These are phyloP conservation scores for Jaenimonas drosophilae DNA, from an alignment of 208 protist species.

Conservation along the genomic window DNA sequence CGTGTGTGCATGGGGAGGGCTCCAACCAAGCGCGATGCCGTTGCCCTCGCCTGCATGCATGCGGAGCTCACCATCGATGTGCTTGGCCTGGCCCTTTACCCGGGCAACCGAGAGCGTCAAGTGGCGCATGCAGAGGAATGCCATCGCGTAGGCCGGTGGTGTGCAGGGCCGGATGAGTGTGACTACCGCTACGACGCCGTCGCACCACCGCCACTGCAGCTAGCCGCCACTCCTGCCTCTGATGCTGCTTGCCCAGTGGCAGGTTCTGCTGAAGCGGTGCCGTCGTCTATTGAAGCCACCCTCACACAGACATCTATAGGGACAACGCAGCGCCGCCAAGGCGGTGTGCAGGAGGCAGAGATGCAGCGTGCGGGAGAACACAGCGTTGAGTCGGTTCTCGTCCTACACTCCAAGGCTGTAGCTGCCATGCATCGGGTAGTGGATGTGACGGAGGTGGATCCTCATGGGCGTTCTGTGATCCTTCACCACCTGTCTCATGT, in stretches of 20 bases:
- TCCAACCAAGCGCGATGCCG: conserved; percentile 38
- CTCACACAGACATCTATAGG: not conserved
- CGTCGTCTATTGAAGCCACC: not conserved
- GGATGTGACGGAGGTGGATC: conserved; percentile 21
- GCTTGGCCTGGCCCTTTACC: conserved; percentile 69
- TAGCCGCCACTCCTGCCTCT: conserved; percentile 1
- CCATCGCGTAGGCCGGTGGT: conserved; percentile 59
- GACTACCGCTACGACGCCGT: conserved; percentile 34
- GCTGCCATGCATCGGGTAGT: conserved; percentile 14
- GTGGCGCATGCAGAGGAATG: conserved; percentile 54
- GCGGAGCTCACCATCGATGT: conserved; percentile 86
- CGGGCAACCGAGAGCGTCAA: conserved; percentile 25
- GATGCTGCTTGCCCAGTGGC: conserved; percentile 2
- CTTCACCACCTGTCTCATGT: too few species aligned
- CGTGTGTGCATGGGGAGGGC: conserved; percentile 64
- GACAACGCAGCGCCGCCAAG: not conserved
- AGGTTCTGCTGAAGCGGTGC: not conserved
- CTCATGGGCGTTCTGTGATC: not conserved
- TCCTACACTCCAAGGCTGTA: conserved; percentile 47
- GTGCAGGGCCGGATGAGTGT: conserved; percentile 26
- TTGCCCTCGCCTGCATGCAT: conserved; percentile 80
- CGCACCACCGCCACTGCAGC: conserved; percentile 48
- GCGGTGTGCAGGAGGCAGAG: not conserved
- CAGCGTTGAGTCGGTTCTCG: conserved; percentile 44
- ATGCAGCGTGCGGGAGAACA: not conserved